Base-by-base conservation (phyloP, 2,329 filamentous ascomycete genomes). In the Mollisia scopiformis region DNA sequence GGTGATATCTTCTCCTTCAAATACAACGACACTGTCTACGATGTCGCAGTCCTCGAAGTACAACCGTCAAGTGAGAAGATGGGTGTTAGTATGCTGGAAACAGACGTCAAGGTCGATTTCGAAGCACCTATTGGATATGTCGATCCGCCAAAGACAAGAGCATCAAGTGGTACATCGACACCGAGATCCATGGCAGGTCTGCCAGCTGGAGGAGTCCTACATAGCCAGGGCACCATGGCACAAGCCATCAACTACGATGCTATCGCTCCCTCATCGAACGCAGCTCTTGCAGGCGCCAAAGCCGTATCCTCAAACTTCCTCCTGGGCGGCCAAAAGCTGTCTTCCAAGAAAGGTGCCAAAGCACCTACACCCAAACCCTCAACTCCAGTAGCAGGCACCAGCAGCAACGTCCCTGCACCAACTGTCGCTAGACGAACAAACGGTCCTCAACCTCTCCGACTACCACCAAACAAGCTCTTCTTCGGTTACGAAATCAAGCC, bases 181-280 rank as follows among this genome's bases (percentile, higher is more conserved):
- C 93, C 93, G 1, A 81, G 88, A 54, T 95, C 90, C 70, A 80
- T 77, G 3, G 80, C 82, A 1, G 84, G 85, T 58, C 75, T 90
- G 62, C 88, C 89, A 7, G 80, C 85, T 1, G 90, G 92, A 28
- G 92, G 93, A 4, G 78, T 90, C 16, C 76, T 97, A 25, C 93
- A 96, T 75, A 87, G 82, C 63, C 91, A 96, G 70, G 95, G 95
- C 11, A 93, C 89, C 62, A 99, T 99, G 95, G 93, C 95, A 0
- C 92, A 97, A 71, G 87, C 92, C n/a, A 98, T 99, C 80, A 97
- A 97, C 80, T 99, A 98, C 77, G 85, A 87, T 55, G 86, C 93
- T 31, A 96, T 99, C 67, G 92, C 93, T 0, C 93, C 95, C 1
- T 88, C 88, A 3, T 84, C 91, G 6, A 85, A 82, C 2, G 83